Percentiles rank a stretch among this genome's conserved stretches.
Conservation (phyloP, 2,329 filamentous ascomycete species). For the Pseudogymnoascus sp. region DNA sequence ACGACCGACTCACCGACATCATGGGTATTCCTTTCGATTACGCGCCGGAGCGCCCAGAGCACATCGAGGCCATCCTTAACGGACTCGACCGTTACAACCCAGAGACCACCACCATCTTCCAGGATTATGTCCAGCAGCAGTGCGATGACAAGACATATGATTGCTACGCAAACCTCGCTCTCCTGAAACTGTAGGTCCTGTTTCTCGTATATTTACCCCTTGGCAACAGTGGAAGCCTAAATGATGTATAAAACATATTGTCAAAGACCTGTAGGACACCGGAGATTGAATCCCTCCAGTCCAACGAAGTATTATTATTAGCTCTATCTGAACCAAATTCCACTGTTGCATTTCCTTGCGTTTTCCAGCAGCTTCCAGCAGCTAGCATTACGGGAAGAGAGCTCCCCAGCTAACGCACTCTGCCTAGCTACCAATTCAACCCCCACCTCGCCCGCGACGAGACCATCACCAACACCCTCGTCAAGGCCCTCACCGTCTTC, state of each 20-base stretch:
- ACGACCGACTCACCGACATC: slow-evolving; percentile 5
- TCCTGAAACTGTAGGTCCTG: slow-evolving; percentile 85
- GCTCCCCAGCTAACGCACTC: slow-evolving; percentile 9
- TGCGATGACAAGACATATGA: slow-evolving; percentile 93
- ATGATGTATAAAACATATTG: slow-evolving; percentile 13
- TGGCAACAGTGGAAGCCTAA: slow-evolving; percentile 12
- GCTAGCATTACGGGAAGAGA: slow-evolving; percentile 12
- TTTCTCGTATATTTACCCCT: background rate
- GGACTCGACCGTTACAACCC: slow-evolving; percentile 98
- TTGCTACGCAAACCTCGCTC: slow-evolving; percentile 90
- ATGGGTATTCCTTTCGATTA: slow-evolving; percentile 60
- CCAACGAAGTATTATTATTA: slow-evolving; percentile 64
- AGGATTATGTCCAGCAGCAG: slow-evolving; percentile 89
- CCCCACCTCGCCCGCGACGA: slow-evolving; percentile 95
- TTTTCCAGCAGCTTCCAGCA: background rate
- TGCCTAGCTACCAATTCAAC: slow-evolving; percentile 92
- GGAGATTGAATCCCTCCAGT: slow-evolving; percentile 47
- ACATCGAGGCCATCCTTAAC: slow-evolving; percentile 90
- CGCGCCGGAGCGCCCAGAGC: slow-evolving; percentile 81
- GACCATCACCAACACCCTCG: slow-evolving; percentile 96
- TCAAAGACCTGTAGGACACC: slow-evolving; percentile 57
- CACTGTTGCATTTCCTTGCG: slow-evolving; percentile 8
- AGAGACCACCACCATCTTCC: slow-evolving; percentile 86
- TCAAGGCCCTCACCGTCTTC: slow-evolving; percentile 96
- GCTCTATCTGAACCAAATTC: slow-evolving; percentile 59